A percentile compares a stretch with the other conserved stretches of the same genome.
phyloP scores from a whole-genome alignment of 2,329 filamentous ascomycete genomes.

The Ophiostoma montium region DNA sequence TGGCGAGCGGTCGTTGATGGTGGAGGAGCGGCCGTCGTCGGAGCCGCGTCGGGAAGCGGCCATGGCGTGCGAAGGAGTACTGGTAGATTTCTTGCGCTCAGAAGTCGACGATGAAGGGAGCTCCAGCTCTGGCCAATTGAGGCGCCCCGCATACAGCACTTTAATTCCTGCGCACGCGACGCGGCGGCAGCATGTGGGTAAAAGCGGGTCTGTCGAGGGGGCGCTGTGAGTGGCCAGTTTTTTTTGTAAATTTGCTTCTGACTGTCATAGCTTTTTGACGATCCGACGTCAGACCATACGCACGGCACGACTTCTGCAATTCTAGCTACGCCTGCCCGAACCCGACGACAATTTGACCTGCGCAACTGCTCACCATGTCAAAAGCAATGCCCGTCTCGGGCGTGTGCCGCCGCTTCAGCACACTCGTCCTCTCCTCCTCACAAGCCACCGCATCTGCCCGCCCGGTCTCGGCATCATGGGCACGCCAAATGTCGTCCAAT shows the following conservation, averaged over 20 bases:
- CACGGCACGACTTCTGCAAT: background rate
- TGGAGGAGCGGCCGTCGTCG: constrained; percentile 1
- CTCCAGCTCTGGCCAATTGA: background rate
- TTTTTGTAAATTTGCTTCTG: constrained; percentile 1
- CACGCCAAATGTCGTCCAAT: background rate
- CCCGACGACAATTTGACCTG: no score
- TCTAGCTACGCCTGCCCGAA: no score
- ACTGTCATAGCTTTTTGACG: constrained; percentile 3
- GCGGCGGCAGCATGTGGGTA: constrained; percentile 9
- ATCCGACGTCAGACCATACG: constrained; percentile 1
- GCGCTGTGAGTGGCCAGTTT: constrained; percentile 6
- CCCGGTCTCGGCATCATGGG: constrained; percentile 2
- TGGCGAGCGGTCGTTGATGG: constrained; percentile 2
- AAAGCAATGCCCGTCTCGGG: constrained; percentile 9
- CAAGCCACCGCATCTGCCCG: background rate
- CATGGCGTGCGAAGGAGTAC: no score
- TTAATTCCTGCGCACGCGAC: constrained; percentile 4
- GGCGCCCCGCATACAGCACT: constrained; percentile 2
- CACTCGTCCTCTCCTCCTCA: background rate
- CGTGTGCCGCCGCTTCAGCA: constrained; percentile 2
- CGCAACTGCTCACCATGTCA: constrained; percentile 8
- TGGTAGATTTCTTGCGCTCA: no score
- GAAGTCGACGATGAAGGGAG: no score
- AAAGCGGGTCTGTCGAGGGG: background rate
- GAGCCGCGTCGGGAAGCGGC: background rate